Evolutionary conservation across 164 flowering plant species (phyloP).

Genomic region (Tetracentron sinense): DNA sequence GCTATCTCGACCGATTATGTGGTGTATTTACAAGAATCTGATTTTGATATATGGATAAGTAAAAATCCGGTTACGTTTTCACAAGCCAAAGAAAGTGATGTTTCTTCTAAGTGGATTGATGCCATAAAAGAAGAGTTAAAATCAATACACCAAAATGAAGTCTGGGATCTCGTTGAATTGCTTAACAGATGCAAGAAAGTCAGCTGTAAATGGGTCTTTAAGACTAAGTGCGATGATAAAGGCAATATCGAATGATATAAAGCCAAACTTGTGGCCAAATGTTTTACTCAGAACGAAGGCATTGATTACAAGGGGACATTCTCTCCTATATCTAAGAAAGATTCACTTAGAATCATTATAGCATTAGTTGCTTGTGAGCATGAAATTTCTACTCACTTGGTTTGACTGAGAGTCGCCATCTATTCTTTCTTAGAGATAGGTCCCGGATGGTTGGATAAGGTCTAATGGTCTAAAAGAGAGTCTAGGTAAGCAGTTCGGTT

Average conservation of each 20-base stretch:
- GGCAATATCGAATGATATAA: conserved; percentile 5
- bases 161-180: conserved; percentile 7
- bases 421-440: too few species aligned
- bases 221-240: background rate
- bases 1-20: too few species aligned
- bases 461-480: too few species aligned
- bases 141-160: conserved; percentile 4
- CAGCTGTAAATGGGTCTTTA: conserved; percentile 6
- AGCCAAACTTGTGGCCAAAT: background rate
- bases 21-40: background rate
- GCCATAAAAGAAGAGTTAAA: background rate
- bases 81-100: conserved; percentile 2
- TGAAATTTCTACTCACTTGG: background rate
- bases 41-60: conserved; percentile 2
- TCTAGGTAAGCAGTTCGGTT: too few species aligned
- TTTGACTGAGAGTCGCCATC: too few species aligned
- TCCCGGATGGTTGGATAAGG: background rate
- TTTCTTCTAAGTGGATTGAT: background rate
- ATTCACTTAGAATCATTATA: too few species aligned
- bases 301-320: too few species aligned
- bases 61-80: background rate
- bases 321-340: too few species aligned
- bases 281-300: too few species aligned
- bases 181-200: background rate
- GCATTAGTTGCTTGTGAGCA: too few species aligned